Conservation (phyloP, 371 early-diverging fungal species). For the Rhizopus stolonifer region DNA sequence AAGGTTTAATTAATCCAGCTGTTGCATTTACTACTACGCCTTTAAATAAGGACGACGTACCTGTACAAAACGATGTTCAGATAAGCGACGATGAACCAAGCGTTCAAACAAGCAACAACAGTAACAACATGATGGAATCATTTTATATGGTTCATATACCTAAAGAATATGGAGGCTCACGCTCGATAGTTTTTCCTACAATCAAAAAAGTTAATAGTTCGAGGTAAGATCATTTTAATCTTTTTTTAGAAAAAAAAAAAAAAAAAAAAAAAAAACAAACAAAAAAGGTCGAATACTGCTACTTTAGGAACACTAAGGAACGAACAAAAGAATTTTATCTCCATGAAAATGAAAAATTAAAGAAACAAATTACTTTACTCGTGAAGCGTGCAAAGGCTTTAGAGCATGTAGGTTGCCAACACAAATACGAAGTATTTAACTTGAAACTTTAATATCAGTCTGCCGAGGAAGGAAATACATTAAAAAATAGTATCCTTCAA, state of each 20-base stretch:
- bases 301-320: neutral
- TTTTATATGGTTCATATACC: constrained; percentile 48
- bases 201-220: neutral
- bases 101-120: neutral
- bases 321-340: constrained; percentile 13
- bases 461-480: constrained; percentile 74
- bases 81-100: neutral
- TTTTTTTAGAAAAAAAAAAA: neutral
- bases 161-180: neutral
- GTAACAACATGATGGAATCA: constrained; percentile 53
- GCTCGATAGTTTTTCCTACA: neutral
- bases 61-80: constrained; percentile 16
- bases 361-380: constrained; percentile 60
- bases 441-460: constrained; percentile 44
- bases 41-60: constrained; percentile 54
- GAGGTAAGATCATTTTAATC: neutral
- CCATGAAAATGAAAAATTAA: constrained; percentile 73
- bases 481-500: constrained; percentile 76
- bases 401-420: constrained; percentile 55
- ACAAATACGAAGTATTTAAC: neutral
- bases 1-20: constrained; percentile 68
- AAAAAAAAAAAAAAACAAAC: too few species aligned
- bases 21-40: constrained; percentile 77
- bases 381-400: constrained; percentile 60
- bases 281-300: too few species aligned